These are phyloP conservation scores for Scheffersomyces stambukii DNA, from an alignment of 1,139 yeast genomes.

Conservation along the genomic window DNA sequence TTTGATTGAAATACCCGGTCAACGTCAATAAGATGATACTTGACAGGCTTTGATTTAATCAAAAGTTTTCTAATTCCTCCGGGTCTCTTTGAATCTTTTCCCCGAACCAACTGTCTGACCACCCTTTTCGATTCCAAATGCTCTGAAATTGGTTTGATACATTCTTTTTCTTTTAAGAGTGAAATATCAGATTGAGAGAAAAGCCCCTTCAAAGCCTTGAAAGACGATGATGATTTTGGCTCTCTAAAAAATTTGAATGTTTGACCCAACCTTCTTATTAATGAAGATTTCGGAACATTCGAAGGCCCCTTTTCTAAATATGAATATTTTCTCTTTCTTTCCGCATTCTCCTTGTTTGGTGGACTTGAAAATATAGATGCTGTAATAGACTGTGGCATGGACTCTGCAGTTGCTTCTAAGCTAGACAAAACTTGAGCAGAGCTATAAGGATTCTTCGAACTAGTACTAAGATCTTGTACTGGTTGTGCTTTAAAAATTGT, in stretches of 20 bases:
- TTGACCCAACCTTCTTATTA: conserved; percentile 34
- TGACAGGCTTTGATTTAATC: conserved; percentile 39
- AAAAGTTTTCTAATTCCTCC: conserved; percentile 32
- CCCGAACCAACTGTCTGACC: conserved; percentile 11
- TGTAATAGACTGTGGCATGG: conserved; percentile 35
- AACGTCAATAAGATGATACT: conserved; percentile 42
- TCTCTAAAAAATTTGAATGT: conserved; percentile 32
- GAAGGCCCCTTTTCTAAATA: conserved; percentile 11
- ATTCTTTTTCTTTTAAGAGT: conserved; percentile 12
- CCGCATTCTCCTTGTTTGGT: conserved; percentile 5
- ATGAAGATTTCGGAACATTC: conserved; percentile 16
- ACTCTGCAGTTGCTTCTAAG: conserved; percentile 7
- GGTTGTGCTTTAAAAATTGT: conserved; percentile 6
- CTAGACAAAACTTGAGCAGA: conserved; percentile 19
- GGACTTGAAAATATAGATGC: conserved; percentile 24
- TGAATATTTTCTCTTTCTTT: conserved; percentile 18
- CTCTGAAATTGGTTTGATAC: conserved; percentile 6
- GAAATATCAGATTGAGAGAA: conserved; percentile 22
- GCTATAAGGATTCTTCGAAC: conserved; percentile 22
- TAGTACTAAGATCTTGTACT: conserved; percentile 7
- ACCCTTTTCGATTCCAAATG: conserved; percentile 9
- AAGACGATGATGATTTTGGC: conserved; percentile 10
- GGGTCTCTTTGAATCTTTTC: conserved; percentile 13
- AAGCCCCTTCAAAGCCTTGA: conserved; percentile 19
- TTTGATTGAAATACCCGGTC: conserved; percentile 36